Evolutionary conservation across 768 basidiomycete species (phyloP), one percentile per base, ranked within the genome.

Genomic region (Pholiota conissans): DNA sequence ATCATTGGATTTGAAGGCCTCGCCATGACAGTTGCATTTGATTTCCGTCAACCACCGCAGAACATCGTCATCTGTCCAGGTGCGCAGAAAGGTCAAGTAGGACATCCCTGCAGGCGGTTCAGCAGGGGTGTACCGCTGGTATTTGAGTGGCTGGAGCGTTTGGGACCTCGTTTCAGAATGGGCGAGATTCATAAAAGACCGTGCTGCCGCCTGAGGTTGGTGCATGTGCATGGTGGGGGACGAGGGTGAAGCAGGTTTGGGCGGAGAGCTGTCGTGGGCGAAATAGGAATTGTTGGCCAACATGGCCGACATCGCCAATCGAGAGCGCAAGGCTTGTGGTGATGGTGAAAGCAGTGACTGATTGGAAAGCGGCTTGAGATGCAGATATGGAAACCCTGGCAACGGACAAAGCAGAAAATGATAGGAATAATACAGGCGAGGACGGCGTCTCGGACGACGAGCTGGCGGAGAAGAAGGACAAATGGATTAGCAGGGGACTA

Each of bases 1-100:
- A 68, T 99, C 96, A 74, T 96, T 91, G 3, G 81, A 79, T 48
- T 79, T 83, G 76, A 99, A 99, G 0, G 80, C 77, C 7, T 78
- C 71, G 9, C 87, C 84, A 66, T 88, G 89, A 35, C 79, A 77
- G 0, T 74, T 81, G 65, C 93, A 94, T 66, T 85, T 90, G 65
- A 90, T 86, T 16, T 92, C 85, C 0, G 79, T 65, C 30, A 99
- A 80, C 91, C 95, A 99, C 47, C 77, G 76, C 1, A 86, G 80
- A 55, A 92, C 86, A 63, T 90, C 86, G 3, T 64, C 63, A 66
- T 93, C 91, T 0, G 79, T 70, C 91, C 91, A 93, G n/a, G 85
- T 78, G 20, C 79, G 80, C 52, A 91, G 76, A 63, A 82, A 86
- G 37, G 89, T 87, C 0, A 78, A 56, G 66, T 85, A 90, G 0